phyloP scores from a whole-genome alignment of 768 basidiomycete genomes.

The Amanita muscaria region DNA sequence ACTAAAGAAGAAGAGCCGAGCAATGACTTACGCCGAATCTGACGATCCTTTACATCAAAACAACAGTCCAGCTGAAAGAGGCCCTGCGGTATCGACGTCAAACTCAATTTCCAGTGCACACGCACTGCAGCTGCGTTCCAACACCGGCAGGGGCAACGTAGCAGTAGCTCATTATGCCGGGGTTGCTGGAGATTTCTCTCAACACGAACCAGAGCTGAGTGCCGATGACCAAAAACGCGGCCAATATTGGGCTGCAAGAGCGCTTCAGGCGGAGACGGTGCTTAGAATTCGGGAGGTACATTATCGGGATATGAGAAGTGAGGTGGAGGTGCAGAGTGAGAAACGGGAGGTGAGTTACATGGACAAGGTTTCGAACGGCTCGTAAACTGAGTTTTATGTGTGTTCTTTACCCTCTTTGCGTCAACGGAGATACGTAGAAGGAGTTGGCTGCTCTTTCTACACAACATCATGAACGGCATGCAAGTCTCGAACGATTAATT shows the following conservation, averaged over 20 bases:
- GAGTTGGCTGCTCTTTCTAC: slow-evolving; percentile 31
- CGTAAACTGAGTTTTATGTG: background rate
- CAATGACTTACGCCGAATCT: slow-evolving; percentile 6
- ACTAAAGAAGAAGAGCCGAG: slow-evolving; percentile 7
- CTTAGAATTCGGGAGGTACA: slow-evolving; percentile 41
- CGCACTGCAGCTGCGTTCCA: too few species aligned
- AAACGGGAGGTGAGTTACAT: slow-evolving; percentile 36
- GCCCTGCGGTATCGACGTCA: too few species aligned
- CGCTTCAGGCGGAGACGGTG: slow-evolving; percentile 55
- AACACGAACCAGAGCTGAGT: background rate
- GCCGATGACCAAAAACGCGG: background rate
- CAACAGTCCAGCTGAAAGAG: too few species aligned
- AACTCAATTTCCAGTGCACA: too few species aligned
- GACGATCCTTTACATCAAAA: background rate
- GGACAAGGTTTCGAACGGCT: background rate
- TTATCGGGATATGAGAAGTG: slow-evolving; percentile 10
- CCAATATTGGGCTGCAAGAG: slow-evolving; percentile 57
- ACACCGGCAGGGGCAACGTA: too few species aligned
- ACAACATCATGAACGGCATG: slow-evolving; percentile 39
- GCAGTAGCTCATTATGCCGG: too few species aligned
- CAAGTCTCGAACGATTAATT: slow-evolving; percentile 31
- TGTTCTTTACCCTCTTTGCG: too few species aligned
- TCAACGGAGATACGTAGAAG: too few species aligned
- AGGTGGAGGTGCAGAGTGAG: slow-evolving; percentile 2
- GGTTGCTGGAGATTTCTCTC: background rate